Base-by-base conservation (phyloP, 2,329 filamentous ascomycete genomes). In the Claviceps sp. region DNA sequence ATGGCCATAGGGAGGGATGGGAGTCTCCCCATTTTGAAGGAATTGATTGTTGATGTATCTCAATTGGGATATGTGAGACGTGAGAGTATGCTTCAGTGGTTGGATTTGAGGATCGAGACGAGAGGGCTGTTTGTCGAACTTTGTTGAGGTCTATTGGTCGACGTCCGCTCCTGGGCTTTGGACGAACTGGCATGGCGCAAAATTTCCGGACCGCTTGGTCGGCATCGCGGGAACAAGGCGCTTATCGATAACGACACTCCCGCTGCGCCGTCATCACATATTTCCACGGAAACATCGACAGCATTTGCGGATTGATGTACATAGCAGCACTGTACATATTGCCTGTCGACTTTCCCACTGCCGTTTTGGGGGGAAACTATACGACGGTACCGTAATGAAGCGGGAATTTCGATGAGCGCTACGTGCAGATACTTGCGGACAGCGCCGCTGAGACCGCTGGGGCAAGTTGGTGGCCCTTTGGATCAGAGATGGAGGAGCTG, bases 21-120 rank as follows among this genome's bases (percentile, higher is more conserved):
- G 54, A 63, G 54, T 47, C 59, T 67, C 48, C 54, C 61, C 65
- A 68, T 68, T 45, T 36, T 56, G 45, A 8, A 34, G 9, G 4
- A 11, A 34, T 11, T 34, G 30, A 34, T 34, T 34, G 30, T 34
- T 34, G 4, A 34, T 34, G 8, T 34, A 34, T 34, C 30, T 34
- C 30, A 34, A 34, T 34, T 34, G 9, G 9, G 9, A 11, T 34
- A 34, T 11, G 16, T 8, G 11, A 14, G 22, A 24, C 11, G 5
- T n/a, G 34, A 14, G 30, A 30, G 24, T 40, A 18, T 38, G 6
- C 3, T 36, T 30, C 36, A 7, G 14, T 40, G 37, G 6, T 14
- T 24, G 8, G 14, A 20, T 24, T 20, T 9, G 47, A 37, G 20
- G 13, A 11, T n/a, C 20, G 1, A 9, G 41, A n/a, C 22, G 13